Percentiles rank a stretch among this genome's conserved stretches.
Conservation (phyloP, 75 land plant genomes). For the Sequoia sempervirens region DNA sequence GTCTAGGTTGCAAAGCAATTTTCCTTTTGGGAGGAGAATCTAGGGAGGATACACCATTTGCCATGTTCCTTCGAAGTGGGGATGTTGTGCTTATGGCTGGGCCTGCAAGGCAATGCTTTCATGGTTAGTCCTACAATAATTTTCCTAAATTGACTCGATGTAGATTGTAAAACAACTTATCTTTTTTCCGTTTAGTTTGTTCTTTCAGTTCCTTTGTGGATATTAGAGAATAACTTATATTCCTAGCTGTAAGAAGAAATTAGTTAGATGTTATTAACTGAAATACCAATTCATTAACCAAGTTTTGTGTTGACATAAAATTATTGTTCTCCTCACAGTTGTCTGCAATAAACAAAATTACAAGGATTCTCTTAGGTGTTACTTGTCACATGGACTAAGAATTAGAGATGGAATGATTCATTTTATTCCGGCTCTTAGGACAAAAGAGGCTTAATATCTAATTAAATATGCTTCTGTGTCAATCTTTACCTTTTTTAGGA, state of each 20-base stretch:
- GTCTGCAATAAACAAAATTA: not conserved
- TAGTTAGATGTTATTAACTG: not conserved
- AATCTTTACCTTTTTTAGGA: not conserved
- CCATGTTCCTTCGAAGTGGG: slow-evolving; percentile 98
- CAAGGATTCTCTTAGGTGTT: not conserved
- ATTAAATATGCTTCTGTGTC: not conserved
- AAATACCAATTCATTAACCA: not conserved
- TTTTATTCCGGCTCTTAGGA: not conserved
- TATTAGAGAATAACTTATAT: not conserved
- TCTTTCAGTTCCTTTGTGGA: not conserved
- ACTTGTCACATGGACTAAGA: not conserved
- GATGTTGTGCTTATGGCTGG: slow-evolving; percentile 98
- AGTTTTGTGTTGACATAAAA: not conserved
- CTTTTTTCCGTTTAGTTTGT: not conserved
- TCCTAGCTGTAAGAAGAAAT: not conserved
- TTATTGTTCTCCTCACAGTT: not conserved
- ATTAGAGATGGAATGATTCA: not conserved
- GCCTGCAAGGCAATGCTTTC: slow-evolving; percentile 93
- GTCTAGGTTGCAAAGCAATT: slow-evolving; percentile 96
- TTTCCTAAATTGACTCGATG: not conserved
- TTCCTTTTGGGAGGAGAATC: slow-evolving; percentile 90
- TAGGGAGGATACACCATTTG: slow-evolving; percentile 72
- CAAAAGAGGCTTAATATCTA: not conserved
- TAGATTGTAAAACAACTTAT: not conserved
- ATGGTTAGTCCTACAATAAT: slow-evolving; percentile 53